These are phyloP conservation scores for Podospora pseudopauciseta DNA, from an alignment of 495 filamentous ascomycete genomes.

Conservation along the genomic window DNA sequence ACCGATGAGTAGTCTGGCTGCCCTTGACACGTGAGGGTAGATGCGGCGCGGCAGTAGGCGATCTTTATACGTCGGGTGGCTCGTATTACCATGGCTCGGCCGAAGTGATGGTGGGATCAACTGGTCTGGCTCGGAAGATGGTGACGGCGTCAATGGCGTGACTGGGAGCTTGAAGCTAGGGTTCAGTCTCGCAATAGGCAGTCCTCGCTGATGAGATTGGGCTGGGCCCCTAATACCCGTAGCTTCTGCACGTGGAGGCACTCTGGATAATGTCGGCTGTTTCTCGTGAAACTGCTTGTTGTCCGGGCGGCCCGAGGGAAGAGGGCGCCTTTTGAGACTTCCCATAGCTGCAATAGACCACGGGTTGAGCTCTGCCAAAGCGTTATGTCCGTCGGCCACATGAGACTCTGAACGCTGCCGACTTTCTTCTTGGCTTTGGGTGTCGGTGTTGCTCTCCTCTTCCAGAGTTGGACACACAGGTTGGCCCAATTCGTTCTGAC, in stretches of 20 bases:
- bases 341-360: conserved; percentile 25
- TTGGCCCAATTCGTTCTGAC: not conserved
- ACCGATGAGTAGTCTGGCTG: too few relatives aligned
- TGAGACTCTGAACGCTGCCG: not conserved
- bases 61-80: not conserved
- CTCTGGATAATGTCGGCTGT: not conserved
- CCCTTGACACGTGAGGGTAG: not conserved
- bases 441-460: not conserved
- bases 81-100: not conserved
- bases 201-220: not conserved
- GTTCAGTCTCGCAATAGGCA: not conserved
- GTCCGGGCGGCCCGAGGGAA: not conserved
- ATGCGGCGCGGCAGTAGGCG: not conserved
- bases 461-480: not conserved
- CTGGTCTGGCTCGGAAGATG: not conserved
- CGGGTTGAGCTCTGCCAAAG: conserved; percentile 27
- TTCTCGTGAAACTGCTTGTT: not conserved
- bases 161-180: not conserved
- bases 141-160: not conserved
- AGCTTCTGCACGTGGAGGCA: not conserved
- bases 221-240: not conserved
- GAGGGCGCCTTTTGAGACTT: not conserved
- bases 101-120: not conserved
- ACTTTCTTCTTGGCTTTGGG: too few relatives aligned
- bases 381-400: not conserved